Evolutionary conservation across 345 rosid genomes (phyloP).

Genomic region (Eucalyptus curtisii): DNA sequence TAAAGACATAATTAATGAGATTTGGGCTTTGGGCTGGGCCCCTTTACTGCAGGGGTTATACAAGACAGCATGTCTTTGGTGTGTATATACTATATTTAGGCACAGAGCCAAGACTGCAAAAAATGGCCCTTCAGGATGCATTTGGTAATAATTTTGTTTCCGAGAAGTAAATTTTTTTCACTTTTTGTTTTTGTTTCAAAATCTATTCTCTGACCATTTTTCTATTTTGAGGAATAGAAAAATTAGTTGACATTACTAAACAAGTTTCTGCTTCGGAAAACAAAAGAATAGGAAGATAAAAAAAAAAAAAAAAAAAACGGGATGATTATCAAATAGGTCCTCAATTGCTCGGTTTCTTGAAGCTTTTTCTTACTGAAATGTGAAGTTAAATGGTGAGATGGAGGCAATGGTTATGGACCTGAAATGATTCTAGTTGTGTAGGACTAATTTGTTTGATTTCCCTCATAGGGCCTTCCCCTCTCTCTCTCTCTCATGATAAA

Average conservation of each 20-base stretch:
- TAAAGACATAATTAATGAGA: not conserved
- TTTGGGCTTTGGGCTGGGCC: not conserved
- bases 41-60: not conserved
- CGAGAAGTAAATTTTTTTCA: too few species aligned
- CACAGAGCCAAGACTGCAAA: not conserved
- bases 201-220: rapidly evolving
- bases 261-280: rapidly evolving
- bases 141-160: too few species aligned
- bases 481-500: not conserved
- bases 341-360: not conserved
- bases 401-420: not conserved
- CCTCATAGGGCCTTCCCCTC: not conserved
- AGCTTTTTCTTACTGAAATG: not conserved
- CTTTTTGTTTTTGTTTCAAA: too few species aligned
- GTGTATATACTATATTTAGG: not conserved
- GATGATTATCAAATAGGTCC: too few species aligned
- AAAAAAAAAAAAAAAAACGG: too few species aligned
- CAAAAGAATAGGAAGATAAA: rapidly evolving
- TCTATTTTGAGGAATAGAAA: too few species aligned
- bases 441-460: not conserved
- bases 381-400: not conserved
- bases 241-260: too few species aligned
- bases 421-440: not conserved
- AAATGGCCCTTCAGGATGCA: not conserved
- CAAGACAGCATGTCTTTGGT: not conserved